Base-by-base conservation (phyloP, 2,329 filamentous ascomycete species). In the Alternaria arbusti region DNA sequence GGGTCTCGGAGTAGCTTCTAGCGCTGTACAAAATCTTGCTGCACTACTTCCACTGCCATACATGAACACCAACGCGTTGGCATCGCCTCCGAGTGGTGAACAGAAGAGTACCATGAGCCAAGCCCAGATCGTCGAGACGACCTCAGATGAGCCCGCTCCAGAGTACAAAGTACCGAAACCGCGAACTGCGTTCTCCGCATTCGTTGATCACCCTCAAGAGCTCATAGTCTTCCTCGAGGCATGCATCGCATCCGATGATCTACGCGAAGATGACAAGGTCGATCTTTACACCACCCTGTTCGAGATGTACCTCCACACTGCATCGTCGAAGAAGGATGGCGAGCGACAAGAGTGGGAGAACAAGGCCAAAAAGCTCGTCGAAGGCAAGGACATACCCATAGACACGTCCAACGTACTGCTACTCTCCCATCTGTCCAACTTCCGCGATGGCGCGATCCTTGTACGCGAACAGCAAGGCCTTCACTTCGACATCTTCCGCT, bases 261-360 rank as follows among this genome's bases (percentile, higher is more conserved):
- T 97, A n/a, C 89, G 88, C 20, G 85, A 91, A 36, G 86, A 89
- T 9, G 92, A 97, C 76, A 91, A 89, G 67, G 87, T 90, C 2
- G 96, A 99, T 78, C 85, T 99, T 15, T 96, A 96, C 75, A 98
- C 95, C 0, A 97, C 96, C 0, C 80, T 99, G 13, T 98, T 99
- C 75, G 96, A 99, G 79, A 98, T 99, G 91, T 99, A 98, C 76
- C 84, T 99, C 9, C 92, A 97, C 79, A 96, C 94, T 72, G 92
- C 95, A 22, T 91, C 89, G 63, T 88, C 90, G 61, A 90, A 90
- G 74, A 92, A 90, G 73, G 90, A 90, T 79, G 76, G 79, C 32
- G 86, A 94, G 66, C 89, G 90, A 67, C 87, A 91, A 70, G 87
- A 91, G 67, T 99, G 96, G 95, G 93, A 97, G 76, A 86, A 86